phyloP scores from a whole-genome alignment of 23 red algal species.

The Gracilaria gracilis region DNA sequence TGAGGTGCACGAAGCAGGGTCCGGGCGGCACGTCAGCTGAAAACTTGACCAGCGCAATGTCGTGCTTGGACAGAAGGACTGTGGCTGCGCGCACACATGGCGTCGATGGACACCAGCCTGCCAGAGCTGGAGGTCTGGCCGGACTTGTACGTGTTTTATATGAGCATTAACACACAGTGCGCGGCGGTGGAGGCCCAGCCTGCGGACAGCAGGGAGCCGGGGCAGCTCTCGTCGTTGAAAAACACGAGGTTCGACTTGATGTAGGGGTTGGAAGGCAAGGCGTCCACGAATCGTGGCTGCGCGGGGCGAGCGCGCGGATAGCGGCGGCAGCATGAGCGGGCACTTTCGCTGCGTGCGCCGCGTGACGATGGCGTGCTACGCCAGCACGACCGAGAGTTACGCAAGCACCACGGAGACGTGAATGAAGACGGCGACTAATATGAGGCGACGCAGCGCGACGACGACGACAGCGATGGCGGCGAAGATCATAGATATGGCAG shows the following conservation, averaged over 20 bases:
- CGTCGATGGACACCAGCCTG: background rate
- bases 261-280: background rate
- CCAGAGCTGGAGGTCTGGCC: background rate
- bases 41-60: slow-evolving; percentile 47
- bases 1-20: slow-evolving; percentile 37
- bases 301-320: background rate
- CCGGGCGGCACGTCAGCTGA: background rate
- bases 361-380: background rate
- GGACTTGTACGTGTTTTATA: background rate
- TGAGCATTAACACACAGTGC: slow-evolving; percentile 50
- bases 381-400: background rate
- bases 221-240: slow-evolving; percentile 41
- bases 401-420: background rate
- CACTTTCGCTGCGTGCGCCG: background rate
- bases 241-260: background rate
- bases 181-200: slow-evolving; percentile 66
- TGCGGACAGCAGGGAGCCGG: slow-evolving; percentile 55
- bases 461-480: background rate
- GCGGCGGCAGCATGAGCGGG: background rate
- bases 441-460: background rate
- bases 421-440: background rate
- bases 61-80: slow-evolving; percentile 23
- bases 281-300: background rate
- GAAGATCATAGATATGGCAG: background rate
- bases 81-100: slow-evolving; percentile 24